Evolutionary conservation across 176 grass and related monocot genomes (phyloP).

Genomic region (Juncus inflexus): DNA sequence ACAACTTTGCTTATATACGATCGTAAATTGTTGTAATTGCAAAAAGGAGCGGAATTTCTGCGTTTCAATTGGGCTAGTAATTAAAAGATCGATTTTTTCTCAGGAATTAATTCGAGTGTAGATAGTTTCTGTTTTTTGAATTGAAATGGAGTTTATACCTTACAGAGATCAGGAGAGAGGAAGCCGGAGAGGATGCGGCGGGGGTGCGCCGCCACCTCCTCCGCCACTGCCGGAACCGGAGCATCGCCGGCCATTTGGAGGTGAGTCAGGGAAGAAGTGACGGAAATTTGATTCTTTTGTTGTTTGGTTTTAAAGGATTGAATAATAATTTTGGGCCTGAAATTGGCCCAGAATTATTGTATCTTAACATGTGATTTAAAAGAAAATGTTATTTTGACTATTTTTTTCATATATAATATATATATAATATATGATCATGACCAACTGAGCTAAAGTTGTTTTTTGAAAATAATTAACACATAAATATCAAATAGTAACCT

Average conservation of each 20-base stretch:
- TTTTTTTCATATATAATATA: too few relatives aligned
- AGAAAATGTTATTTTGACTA: too few relatives aligned
- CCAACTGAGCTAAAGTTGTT: too few relatives aligned
- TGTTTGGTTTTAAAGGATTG: too few relatives aligned
- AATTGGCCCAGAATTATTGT: too few relatives aligned
- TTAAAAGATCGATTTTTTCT: background rate
- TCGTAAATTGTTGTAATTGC: background rate
- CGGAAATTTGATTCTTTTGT: background rate
- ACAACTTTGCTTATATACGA: too few relatives aligned
- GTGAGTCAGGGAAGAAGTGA: background rate
- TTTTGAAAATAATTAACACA: too few relatives aligned
- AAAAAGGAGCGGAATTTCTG: background rate
- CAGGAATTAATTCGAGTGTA: background rate
- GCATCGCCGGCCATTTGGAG: slow-evolving; percentile 2
- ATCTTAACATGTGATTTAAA: too few relatives aligned
- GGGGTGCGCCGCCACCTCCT: slow-evolving; percentile 23
- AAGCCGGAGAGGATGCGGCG: slow-evolving; percentile 46
- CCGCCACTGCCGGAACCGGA: too few relatives aligned
- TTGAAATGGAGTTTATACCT: slow-evolving; percentile 31
- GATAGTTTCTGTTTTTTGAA: background rate
- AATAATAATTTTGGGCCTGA: too few relatives aligned
- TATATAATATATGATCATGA: too few relatives aligned
- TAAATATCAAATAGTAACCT: too few relatives aligned
- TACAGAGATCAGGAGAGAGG: slow-evolving; percentile 63
- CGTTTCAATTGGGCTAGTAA: background rate